Evolutionary conservation across 805 yeast genomes (phyloP).

Genomic region (Metschnikowia chrysomelidarum): DNA sequence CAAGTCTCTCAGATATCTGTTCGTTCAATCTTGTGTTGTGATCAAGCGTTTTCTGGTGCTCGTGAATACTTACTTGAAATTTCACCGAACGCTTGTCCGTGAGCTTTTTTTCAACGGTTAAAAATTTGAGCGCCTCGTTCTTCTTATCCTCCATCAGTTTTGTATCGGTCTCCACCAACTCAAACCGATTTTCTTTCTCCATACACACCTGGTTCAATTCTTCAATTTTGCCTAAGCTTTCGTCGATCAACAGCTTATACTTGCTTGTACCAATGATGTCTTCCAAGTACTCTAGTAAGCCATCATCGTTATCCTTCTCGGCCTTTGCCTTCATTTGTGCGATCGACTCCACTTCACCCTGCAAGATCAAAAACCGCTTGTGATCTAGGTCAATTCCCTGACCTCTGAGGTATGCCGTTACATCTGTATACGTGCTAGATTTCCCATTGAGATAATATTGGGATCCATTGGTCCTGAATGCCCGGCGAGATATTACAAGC

Average conservation of each 20-base stretch:
- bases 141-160: conserved; percentile 62
- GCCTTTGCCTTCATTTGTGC: conserved; percentile 99
- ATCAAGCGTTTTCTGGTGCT: conserved; percentile 40
- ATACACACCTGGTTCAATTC: conserved; percentile 74
- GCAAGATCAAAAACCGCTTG: conserved; percentile 88
- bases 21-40: conserved; percentile 36
- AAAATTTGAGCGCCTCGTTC: conserved; percentile 63
- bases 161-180: conserved; percentile 76
- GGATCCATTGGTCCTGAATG: conserved; percentile 72
- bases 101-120: conserved; percentile 62
- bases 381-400: conserved; percentile 94
- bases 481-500: conserved; percentile 76
- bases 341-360: conserved; percentile 97
- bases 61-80: conserved; percentile 50
- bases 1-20: conserved; percentile 41
- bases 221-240: conserved; percentile 57
- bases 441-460: conserved; percentile 72
- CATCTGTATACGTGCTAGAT: conserved; percentile 73
- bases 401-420: conserved; percentile 66
- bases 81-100: conserved; percentile 51
- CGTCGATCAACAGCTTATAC: conserved; percentile 76
- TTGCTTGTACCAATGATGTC: conserved; percentile 94
- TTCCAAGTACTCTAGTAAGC: conserved; percentile 88
- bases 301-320: conserved; percentile 88
- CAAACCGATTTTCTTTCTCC: conserved; percentile 78